Evolutionary conservation across 805 yeast genomes (phyloP), one percentile per base, ranked within the genome.

Genomic region (Myxozyma monticola): DNA sequence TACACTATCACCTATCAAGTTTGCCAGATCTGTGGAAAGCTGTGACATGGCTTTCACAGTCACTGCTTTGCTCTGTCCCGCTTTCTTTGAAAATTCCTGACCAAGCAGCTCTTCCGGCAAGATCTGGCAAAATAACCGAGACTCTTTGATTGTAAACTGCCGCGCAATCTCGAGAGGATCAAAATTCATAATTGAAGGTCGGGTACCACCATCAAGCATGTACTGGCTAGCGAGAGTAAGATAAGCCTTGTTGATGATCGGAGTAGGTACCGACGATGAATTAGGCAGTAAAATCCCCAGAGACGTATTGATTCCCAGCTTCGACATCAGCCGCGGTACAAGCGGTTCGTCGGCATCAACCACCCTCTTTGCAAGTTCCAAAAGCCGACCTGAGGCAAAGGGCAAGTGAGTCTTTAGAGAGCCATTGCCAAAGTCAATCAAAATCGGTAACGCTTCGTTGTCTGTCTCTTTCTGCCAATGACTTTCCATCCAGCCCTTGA

Each of bases 401-500:
- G 54, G 53, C 25, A 45, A 42, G 22, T 15, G 35, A 21, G 37
- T 17, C 37, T 24, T 34, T 31, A 45, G 25, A 22, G 49, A 50
- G 45, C 51, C 60, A 14, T 39, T 35, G 10, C 48, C 55, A 52
- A 59, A 59, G 15, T 49, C 52, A 9, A 33, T 25, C 29, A 59
- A 55, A 9, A 51, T 42, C 18, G 56, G 49, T 31, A 60, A 30
- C 24, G 60, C 60, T 15, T 50, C 60, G 28, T 48, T 42, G 38
- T 59, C 62, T 12, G 35, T 18, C 8, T 49, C 56, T 21, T 37
- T 48, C 22, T 35, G 37, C 96, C 96, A 91, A 65, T 85, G 89
- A 44, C 93, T 83, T 66, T 88, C 95, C 66, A 91, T 70, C 99
- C 99, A 91, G 30, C 79, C 71, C 65, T 81, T 85, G 63, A 89